A percentile compares a stretch with the other conserved stretches of the same genome.
phyloP scores from a whole-genome alignment of 108 stramenopile genomes.

The Parmales sp. region DNA sequence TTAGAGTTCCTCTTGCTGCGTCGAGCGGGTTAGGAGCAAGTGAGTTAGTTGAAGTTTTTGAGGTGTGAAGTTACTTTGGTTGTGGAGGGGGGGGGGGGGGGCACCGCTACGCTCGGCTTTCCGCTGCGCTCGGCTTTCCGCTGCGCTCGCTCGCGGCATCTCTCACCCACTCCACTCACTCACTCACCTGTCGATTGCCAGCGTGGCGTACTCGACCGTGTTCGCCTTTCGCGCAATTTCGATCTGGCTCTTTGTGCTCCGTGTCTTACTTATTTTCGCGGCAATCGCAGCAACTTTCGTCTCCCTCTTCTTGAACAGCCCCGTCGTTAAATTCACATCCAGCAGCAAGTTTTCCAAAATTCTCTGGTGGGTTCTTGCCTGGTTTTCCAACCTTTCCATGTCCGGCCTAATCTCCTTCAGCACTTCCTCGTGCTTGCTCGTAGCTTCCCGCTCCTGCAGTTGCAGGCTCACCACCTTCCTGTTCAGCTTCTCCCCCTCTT shows the following conservation, averaged over 20 bases:
- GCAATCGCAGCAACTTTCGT: background rate
- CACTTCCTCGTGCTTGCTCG: background rate
- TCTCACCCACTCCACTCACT: too few species aligned
- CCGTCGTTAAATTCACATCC: background rate
- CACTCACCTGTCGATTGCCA: background rate
- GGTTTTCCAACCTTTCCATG: background rate
- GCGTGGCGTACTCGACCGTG: background rate
- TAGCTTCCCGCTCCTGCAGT: background rate
- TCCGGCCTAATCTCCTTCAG: background rate
- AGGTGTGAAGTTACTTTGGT: too few species aligned
- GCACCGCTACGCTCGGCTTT: too few species aligned
- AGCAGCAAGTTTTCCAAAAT: background rate
- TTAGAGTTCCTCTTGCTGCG: conserved; percentile 6
- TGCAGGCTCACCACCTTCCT: background rate
- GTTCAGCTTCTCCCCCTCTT: background rate
- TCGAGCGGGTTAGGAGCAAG: too few species aligned
- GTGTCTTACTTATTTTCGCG: background rate
- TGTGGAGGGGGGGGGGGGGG: too few species aligned
- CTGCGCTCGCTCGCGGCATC: too few species aligned
- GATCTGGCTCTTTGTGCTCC: background rate
- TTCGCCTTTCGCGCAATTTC: background rate
- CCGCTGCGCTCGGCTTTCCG: too few species aligned
- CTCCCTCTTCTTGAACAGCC: conserved; percentile 13
- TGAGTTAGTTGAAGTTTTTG: too few species aligned
- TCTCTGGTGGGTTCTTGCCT: background rate